A percentile compares a stretch with the other conserved stretches of the same genome.
Conservation (phyloP, 1,284 basidiomycete genomes). For the Moesziomyces globuligerus region DNA sequence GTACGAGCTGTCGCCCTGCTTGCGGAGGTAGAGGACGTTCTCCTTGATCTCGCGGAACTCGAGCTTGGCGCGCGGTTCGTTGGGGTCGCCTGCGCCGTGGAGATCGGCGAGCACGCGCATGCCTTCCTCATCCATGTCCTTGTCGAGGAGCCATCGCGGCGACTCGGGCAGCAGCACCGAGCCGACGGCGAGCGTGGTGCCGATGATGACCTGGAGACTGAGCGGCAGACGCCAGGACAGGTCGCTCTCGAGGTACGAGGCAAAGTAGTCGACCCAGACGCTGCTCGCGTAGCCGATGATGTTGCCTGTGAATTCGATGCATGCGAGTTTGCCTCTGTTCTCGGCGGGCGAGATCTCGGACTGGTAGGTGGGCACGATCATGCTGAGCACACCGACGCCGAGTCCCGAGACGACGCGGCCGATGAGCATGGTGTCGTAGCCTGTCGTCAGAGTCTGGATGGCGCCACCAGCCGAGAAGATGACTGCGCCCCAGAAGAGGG, state of each 20-base stretch:
- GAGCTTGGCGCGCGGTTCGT: slow-evolving; percentile 77
- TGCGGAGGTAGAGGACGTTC: slow-evolving; percentile 69
- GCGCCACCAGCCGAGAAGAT: slow-evolving; percentile 89
- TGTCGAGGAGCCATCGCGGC: slow-evolving; percentile 93
- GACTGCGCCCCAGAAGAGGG: slow-evolving; percentile 84
- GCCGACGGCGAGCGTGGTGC: slow-evolving; percentile 81
- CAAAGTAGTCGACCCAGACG: slow-evolving; percentile 83
- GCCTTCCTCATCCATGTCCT: slow-evolving; percentile 84
- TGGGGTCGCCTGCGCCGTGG: slow-evolving; percentile 81
- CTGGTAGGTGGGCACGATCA: slow-evolving; percentile 97
- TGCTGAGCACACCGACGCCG: slow-evolving; percentile 87
- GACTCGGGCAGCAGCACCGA: slow-evolving; percentile 91
- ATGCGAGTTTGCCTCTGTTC: slow-evolving; percentile 76
- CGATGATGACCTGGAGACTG: slow-evolving; percentile 75
- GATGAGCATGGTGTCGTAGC: slow-evolving; percentile 85
- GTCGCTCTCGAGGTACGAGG: slow-evolving; percentile 75
- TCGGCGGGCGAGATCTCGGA: slow-evolving; percentile 94
- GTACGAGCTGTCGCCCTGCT: slow-evolving; percentile 80
- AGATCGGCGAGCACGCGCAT: slow-evolving; percentile 88
- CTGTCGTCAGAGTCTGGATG: slow-evolving; percentile 86
- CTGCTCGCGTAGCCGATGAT: slow-evolving; percentile 94
- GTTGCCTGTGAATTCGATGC: slow-evolving; percentile 90
- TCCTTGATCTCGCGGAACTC: slow-evolving; percentile 95
- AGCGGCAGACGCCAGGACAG: slow-evolving; percentile 69
- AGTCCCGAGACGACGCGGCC: slow-evolving; percentile 89